Base-by-base conservation (phyloP, 2,329 filamentous ascomycete genomes). In the Aureobasidium vineae region DNA sequence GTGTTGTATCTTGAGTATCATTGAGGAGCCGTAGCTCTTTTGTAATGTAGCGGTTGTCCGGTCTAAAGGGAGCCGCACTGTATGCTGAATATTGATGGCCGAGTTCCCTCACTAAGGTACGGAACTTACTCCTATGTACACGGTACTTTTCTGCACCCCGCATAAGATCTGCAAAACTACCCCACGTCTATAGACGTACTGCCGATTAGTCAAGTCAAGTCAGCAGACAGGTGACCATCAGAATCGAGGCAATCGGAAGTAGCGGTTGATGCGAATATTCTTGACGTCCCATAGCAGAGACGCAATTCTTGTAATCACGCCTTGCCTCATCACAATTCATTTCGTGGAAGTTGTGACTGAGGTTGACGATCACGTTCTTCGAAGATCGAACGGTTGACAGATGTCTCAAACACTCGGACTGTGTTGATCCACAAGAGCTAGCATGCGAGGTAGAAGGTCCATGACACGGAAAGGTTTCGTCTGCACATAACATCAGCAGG, bases 391-490 rank as follows among this genome's bases (percentile, higher is more conserved):
- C 10, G 16, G 15, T 26, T 16, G 11, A 11, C 8, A 23, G 6
- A 2, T 19, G 3, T 21, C 21, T 59, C 40, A 59, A 3, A 21
- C 19, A n/a, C 5, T 28, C 13, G 41, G 16, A 31, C 3, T 45
- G 28, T 63, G 33, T 21, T 47, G 26, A 16, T 60, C 36, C 7
- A 43, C 61, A 40, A 64, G 45, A 23, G 61, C 61, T 11, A 53
- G 38, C 49, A 76, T 76, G 66, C 74, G 70, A 21, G 75, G 73
- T 40, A 77, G 67, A 56, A 76, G 63, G 56, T 77, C 75, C 19
- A 71, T 71, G 28, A 77, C 74, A 1, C 73, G 57, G 65, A 74
- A 75, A 8, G 75, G 75, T 68, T 77, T 77, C 16, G 74, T 76
- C 10, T 77, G 70, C 5, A 74, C 72, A 40, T 11, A 16, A n/a